Evolutionary conservation across 1,139 yeast species (phyloP), one percentile per base, ranked within the genome.

Genomic region (Candida tetrigidarum): DNA sequence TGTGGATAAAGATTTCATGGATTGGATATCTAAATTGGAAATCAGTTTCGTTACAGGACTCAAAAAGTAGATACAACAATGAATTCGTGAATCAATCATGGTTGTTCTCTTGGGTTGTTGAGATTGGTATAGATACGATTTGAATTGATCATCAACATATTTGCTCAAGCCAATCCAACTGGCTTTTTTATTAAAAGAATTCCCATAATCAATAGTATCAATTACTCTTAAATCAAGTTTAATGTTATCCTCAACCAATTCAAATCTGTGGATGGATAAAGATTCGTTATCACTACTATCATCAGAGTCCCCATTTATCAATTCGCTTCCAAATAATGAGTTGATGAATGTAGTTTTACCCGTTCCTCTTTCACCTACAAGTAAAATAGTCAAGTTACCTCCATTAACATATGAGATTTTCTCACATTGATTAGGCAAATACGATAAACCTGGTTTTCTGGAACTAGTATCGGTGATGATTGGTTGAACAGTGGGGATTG

Each of bases 321-420:
- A 46, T 11, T 58, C 51, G 11, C 47, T 15, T 25, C 63, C 67
- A 54, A 74, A 72, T 39, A 74, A 58, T 2, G 80, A 69, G 53
- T 90, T 89, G 50, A 90, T 74, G 57, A 91, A 89, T 0, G 96
- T 83, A 2, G 96, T 79, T 62, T 91, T 89, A 4, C 97, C 97
- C 0, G 85, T 74, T 3, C 96, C 96, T 10, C 84, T 71, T 9
- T 77, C 73, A 4, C 97, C 97, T 26, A 85, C 83, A 10, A 89
- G 80, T 84, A 91, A 78, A 43, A 91, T 61, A 34, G 89, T 83
- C 61, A 76, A 73, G 12, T 52, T 50, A 3, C 64, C 67, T 2
- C 80, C 79, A 26, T 56, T 60, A 40, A 61, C 60, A 16, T 46
- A 49, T 18, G 50, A 46, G 23, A 51, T 46, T 3, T 43, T 43